Percentiles rank a stretch among this genome's conserved stretches.
Evolutionary conservation across 257 asterid species (phyloP).

Genomic region (Petrea volubilis): DNA sequence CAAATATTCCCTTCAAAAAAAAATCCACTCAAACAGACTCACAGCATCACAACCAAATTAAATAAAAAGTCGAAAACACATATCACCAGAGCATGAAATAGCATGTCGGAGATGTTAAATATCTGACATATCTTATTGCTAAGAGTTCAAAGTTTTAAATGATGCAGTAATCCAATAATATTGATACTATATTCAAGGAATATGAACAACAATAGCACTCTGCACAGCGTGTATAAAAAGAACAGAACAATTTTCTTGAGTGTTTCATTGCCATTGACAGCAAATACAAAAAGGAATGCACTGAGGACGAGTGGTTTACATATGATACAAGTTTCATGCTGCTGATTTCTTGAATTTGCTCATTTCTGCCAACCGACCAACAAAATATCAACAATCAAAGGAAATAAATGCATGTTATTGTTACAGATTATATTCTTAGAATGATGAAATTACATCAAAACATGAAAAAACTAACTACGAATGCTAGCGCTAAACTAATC

Average conservation of each 20-base stretch:
- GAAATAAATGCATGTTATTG: neutral
- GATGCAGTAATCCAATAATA: no score
- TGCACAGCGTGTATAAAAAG: neutral
- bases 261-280: neutral
- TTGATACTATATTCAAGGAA: no score
- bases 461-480: constrained; percentile 6
- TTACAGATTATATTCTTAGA: neutral
- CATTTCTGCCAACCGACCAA: neutral
- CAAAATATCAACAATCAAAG: neutral
- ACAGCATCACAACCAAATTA: no score
- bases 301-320: neutral
- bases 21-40: no score
- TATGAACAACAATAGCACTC: no score
- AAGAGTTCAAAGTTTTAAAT: no score
- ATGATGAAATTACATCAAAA: neutral
- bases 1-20: no score
- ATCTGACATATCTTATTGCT: no score
- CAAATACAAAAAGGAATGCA: neutral
- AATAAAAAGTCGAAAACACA: no score
- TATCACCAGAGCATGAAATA: no score
- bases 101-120: no score
- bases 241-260: neutral
- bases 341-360: constrained; percentile 12
- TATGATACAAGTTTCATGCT: constrained; percentile 8
- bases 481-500: neutral